Evolutionary conservation across 2,329 filamentous ascomycete species (phyloP).

Genomic region (Colletotrichum sp.): DNA sequence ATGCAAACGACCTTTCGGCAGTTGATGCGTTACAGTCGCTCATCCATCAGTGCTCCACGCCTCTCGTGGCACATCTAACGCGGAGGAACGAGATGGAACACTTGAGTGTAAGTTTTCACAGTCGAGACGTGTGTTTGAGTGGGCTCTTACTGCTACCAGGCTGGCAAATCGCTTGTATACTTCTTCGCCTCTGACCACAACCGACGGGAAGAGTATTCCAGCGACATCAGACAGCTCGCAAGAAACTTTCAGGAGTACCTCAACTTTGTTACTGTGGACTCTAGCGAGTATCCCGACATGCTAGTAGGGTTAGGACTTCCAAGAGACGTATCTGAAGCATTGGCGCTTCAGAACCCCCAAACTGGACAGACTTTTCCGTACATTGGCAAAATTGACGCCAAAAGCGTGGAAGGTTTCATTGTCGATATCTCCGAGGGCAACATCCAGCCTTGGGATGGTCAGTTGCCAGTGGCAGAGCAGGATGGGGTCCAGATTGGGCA

Average conservation of each 20-base stretch:
- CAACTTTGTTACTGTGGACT: conserved; percentile 51
- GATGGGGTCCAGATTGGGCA: background rate
- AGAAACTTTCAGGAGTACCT: conserved; percentile 52
- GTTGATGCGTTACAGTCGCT: conserved; percentile 33
- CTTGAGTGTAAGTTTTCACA: conserved; percentile 19
- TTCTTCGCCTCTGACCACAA: conserved; percentile 26
- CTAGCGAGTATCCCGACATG: conserved; percentile 49
- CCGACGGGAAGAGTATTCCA: conserved; percentile 38
- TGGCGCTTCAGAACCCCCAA: conserved; percentile 49
- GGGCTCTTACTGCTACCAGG: conserved; percentile 25
- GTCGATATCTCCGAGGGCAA: conserved; percentile 47
- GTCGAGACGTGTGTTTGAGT: background rate
- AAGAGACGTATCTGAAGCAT: conserved; percentile 43
- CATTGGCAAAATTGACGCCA: conserved; percentile 31
- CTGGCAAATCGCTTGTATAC: conserved; percentile 41
- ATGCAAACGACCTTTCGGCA: conserved; percentile 32
- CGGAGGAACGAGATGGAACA: conserved; percentile 43
- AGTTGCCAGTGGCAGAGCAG: conserved; percentile 6
- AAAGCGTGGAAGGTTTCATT: conserved; percentile 45
- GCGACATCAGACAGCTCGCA: conserved; percentile 40
- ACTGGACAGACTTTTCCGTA: conserved; percentile 48
- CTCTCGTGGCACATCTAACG: conserved; percentile 48
- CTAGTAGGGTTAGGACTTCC: conserved; percentile 41
- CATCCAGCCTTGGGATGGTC: conserved; percentile 41
- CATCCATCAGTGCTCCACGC: conserved; percentile 38